Evolutionary conservation across 2,329 filamentous ascomycete genomes (phyloP).

Genomic region (Pseudocercospora musae): DNA sequence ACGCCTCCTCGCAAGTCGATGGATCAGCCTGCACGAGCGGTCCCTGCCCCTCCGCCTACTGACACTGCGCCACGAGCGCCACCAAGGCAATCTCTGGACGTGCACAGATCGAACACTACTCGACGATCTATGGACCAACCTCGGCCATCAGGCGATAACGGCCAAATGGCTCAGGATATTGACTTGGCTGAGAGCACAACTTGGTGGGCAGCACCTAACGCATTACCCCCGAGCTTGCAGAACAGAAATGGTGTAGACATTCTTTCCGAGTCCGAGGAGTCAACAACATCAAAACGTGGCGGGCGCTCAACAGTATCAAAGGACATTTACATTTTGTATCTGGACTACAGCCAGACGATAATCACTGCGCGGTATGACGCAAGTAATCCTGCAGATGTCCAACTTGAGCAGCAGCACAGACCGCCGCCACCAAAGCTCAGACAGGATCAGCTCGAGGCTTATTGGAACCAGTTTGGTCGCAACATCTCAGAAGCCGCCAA

Average conservation of each 20-base stretch:
- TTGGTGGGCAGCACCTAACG: slow-evolving; percentile 85
- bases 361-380: slow-evolving; percentile 77
- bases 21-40: slow-evolving; percentile 37
- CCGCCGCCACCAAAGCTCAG: slow-evolving; percentile 74
- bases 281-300: slow-evolving; percentile 64
- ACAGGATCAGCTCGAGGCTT: slow-evolving; percentile 88
- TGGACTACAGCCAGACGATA: slow-evolving; percentile 94
- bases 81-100: slow-evolving; percentile 54
- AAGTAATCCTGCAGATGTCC: slow-evolving; percentile 67
- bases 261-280: slow-evolving; percentile 77
- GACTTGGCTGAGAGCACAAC: slow-evolving; percentile 70
- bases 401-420: slow-evolving; percentile 83
- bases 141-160: slow-evolving; percentile 69
- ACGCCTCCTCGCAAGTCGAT: slow-evolving; percentile 38
- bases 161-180: slow-evolving; percentile 83
- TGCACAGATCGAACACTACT: slow-evolving; percentile 51
- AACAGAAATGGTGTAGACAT: slow-evolving; percentile 73
- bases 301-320: slow-evolving; percentile 71
- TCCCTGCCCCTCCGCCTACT: slow-evolving; percentile 46
- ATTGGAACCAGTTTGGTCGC: slow-evolving; percentile 77
- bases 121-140: slow-evolving; percentile 71
- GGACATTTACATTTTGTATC: slow-evolving; percentile 82
- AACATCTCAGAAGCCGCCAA: slow-evolving; percentile 68
- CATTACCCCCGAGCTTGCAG: slow-evolving; percentile 76
- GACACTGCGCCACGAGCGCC: slow-evolving; percentile 41